Evolutionary conservation across 108 stramenopile species (phyloP).

Genomic region (Pelagomonas calceolata): DNA sequence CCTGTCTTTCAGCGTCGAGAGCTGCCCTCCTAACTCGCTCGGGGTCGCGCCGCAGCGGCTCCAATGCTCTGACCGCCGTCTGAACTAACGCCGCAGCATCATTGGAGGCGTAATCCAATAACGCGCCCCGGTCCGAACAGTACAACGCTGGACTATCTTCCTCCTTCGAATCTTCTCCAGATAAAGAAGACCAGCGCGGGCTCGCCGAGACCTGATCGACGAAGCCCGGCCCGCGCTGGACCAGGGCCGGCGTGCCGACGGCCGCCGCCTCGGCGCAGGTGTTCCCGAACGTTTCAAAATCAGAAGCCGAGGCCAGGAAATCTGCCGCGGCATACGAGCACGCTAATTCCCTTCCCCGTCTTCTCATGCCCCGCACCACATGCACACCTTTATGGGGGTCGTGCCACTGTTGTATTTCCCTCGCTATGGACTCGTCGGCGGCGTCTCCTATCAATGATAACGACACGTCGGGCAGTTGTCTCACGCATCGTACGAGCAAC

Average conservation of each 20-base stretch:
- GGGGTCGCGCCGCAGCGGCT: no score
- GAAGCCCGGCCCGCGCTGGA: slow-evolving; percentile 7
- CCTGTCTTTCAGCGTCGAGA: no score
- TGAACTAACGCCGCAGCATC: no score
- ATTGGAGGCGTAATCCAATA: no score
- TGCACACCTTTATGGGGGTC: not conserved
- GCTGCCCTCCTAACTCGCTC: no score
- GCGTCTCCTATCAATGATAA: slow-evolving; percentile 11
- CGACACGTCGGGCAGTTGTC: no score
- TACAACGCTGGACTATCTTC: no score
- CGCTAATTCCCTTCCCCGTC: not conserved
- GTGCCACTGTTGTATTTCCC: not conserved
- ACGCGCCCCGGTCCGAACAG: no score
- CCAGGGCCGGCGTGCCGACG: slow-evolving; percentile 8
- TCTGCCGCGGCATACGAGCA: slow-evolving; percentile 1
- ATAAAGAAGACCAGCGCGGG: no score
- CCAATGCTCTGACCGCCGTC: no score
- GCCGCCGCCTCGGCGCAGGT: slow-evolving; percentile 10
- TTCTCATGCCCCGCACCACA: slow-evolving; percentile 6
- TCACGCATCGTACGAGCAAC: not conserved
- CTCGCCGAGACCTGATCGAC: not conserved
- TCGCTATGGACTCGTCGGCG: slow-evolving; percentile 1
- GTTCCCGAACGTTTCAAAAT: slow-evolving; percentile 12
- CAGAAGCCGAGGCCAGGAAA: slow-evolving; percentile 8
- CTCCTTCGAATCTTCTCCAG: no score